Evolutionary conservation across 495 filamentous ascomycete genomes (phyloP).

Genomic region (Tuber aestivum): DNA sequence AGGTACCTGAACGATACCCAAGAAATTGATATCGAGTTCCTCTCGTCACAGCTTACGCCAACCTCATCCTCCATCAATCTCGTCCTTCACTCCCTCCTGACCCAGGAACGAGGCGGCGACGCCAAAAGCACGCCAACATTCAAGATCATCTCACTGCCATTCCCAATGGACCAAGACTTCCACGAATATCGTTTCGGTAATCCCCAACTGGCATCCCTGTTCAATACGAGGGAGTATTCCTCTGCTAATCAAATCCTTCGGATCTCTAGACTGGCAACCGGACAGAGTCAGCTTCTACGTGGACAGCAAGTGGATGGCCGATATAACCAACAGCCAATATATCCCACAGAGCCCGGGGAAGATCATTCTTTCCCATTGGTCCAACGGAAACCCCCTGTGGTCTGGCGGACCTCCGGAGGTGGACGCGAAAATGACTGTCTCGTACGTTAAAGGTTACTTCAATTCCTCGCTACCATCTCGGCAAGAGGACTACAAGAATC

Average conservation of each 20-base stretch:
- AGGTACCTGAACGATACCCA: constrained; percentile 66
- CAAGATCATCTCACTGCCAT: constrained; percentile 53
- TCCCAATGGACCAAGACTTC: constrained; percentile 55
- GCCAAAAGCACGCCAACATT: constrained; percentile 54
- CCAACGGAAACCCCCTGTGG: constrained; percentile 65
- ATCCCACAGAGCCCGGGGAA: constrained; percentile 57
- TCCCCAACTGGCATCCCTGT: constrained; percentile 2
- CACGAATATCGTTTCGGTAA: constrained; percentile 67
- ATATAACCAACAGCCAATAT: constrained; percentile 51
- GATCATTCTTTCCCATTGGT: constrained; percentile 69
- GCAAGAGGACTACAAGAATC: constrained; percentile 45
- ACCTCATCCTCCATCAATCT: constrained; percentile 59
- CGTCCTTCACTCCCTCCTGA: constrained; percentile 60
- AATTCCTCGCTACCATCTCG: constrained; percentile 55
- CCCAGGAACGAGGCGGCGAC: constrained; percentile 53
- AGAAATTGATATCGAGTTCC: constrained; percentile 73
- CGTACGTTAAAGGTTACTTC: constrained; percentile 71
- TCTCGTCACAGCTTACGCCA: constrained; percentile 57
- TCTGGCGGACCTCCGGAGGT: constrained; percentile 58
- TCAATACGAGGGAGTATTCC: not conserved
- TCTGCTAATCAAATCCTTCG: constrained; percentile 8
- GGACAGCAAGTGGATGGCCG: constrained; percentile 52
- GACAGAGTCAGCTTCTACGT: constrained; percentile 59
- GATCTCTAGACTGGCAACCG: constrained; percentile 54
- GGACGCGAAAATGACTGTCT: constrained; percentile 57